Base-by-base conservation (phyloP, 129 eudicot species). In the Ambrosia trifida region DNA sequence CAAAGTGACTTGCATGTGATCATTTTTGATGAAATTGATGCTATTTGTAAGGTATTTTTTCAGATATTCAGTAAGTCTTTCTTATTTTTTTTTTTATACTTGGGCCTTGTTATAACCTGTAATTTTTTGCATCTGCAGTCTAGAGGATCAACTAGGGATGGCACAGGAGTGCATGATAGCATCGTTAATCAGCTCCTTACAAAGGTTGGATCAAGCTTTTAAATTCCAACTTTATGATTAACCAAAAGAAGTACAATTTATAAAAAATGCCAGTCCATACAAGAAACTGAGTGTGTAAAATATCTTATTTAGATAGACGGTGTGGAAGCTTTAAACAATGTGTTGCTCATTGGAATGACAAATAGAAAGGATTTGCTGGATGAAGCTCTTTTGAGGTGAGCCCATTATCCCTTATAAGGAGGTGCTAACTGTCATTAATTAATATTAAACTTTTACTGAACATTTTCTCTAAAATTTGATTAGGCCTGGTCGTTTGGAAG, bases 401-500 rank as follows among this genome's bases (percentile, higher is more conserved):
- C 45, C 12, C 69, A n/a, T 28, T 73, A 14, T 45, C 61, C 53
- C 45, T 78, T 10, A 20, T 33, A 16, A 60, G 51, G 76, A 44
- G 28, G 11, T 76, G 51, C 56, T 38, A 38, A 38, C 43, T 47
- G 53, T 6, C 31, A 41, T 47, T 58, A 7, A n/a, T 18, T 50
- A 45, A 12, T 43, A n/a, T 45, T 41, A 4, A 69, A 44, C 11
- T 11, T 50, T 58, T 74, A 13, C 64, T 78, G 14, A 78, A 19
- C n/a, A 13, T 54, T 63, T 43, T 4, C 19, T 71, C 17, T 46
- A 61, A 36, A 69, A 8, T 36, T 80, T 76, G 74, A 60, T 70
- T 71, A 93, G 97, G 85, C 97, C 99, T 77, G 99, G 99, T 44
- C 99, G 99, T 69, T 80, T 95, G 75, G 99, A 95, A 77, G 99